Base-by-base conservation (phyloP, 2,329 filamentous ascomycete species). In the Venturia asperata region DNA sequence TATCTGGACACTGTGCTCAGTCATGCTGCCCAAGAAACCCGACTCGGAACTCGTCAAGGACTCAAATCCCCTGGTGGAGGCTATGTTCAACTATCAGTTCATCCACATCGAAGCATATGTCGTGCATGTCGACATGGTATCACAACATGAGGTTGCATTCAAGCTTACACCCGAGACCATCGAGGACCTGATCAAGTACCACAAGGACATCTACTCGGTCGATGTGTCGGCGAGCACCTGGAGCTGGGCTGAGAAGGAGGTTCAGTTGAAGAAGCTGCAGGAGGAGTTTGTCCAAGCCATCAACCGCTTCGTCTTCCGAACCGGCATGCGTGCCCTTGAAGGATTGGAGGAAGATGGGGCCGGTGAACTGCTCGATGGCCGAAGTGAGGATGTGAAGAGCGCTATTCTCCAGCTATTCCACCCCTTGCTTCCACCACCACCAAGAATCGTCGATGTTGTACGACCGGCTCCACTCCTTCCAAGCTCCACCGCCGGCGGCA, bases 51-150 rank as follows among this genome's bases (percentile, higher is more conserved):
- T 96, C 74, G 86, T 86, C 77, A 87, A 87, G 77, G 91, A 97
- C 74, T 80, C 85, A 63, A 90, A 95, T 74, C 89, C 90, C 58
- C 81, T 96, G 69, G 83, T 93, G 70, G 92, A 97, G 78, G 90
- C 90, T 68, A 80, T 97, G 68, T 91, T 90, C 84, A 95, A 95
- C 83, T 94, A 93, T 78, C 89, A 95, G 80, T 85, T 97, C 74
- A 82, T 97, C 73, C 91, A 97, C 76, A 81, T 97, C 71, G 92
- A 97, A 79, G 94, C 94, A 63, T 99, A 99, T 77, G 93, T 97
- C 71, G 94, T 99, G 67, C 93, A 97, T 77, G 92, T 99, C 77
- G 94, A 99, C 81, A 96, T 97, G 92, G 93, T 99, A 67, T 86
- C 95, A 72, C 89, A 92, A 78, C 94, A 96, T 76, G 94, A 97